These are phyloP conservation scores for Podaxis sp. DNA, from an alignment of 768 basidiomycete genomes.

Conservation along the genomic window DNA sequence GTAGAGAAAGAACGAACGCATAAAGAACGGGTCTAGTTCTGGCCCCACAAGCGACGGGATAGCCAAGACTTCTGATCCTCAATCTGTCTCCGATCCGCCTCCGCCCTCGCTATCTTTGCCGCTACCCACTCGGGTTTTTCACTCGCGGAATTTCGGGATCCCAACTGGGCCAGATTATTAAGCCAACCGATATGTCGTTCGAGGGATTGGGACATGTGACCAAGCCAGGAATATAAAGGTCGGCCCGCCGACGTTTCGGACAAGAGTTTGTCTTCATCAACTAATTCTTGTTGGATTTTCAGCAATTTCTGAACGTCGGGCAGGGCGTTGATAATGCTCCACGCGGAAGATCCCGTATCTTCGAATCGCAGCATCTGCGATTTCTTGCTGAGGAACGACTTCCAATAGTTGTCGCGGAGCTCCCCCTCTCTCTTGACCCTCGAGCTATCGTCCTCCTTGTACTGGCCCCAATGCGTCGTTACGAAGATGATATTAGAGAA, in stretches of 20 bases:
- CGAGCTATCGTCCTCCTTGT: neutral
- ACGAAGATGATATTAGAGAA: conserved; percentile 3
- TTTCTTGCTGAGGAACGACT: neutral
- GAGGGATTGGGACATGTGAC: neutral
- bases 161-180: neutral
- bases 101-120: neutral
- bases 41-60: conserved; percentile 1
- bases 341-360: conserved; percentile 6
- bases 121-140: neutral
- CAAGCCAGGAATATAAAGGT: conserved; percentile 8
- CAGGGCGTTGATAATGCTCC: conserved; percentile 15
- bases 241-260: conserved; percentile 15
- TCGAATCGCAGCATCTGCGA: conserved; percentile 8
- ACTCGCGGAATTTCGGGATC: neutral
- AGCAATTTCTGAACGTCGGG: neutral
- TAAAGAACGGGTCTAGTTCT: too few relatives aligned
- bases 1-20: too few relatives aligned
- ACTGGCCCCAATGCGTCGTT: conserved; percentile 15
- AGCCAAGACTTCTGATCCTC: neutral
- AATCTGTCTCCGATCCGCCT: neutral
- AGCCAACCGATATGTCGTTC: neutral
- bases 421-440: neutral
- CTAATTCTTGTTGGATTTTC: conserved; percentile 19
- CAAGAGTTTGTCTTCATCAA: conserved; percentile 15
- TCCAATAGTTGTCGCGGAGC: conserved; percentile 6